Evolutionary conservation across 345 rosid genomes (phyloP).

Genomic region (Eucalyptus marginata): DNA sequence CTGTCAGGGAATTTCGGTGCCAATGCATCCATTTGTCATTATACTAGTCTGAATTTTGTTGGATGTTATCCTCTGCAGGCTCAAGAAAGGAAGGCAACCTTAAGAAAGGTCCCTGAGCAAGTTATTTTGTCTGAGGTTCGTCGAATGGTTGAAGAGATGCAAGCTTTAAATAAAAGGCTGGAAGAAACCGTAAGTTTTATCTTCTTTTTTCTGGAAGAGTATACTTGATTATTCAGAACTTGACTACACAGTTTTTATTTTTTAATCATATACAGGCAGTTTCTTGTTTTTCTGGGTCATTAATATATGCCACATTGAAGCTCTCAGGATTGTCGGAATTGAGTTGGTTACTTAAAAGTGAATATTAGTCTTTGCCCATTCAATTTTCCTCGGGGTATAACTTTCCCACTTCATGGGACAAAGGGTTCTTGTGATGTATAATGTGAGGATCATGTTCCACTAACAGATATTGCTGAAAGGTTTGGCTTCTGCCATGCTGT

Average conservation of each 20-base stretch:
- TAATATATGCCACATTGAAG: not conserved
- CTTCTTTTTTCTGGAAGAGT: not conserved
- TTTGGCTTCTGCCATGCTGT: not conserved
- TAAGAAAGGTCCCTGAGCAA: slow-evolving; percentile 79
- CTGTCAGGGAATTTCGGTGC: not conserved
- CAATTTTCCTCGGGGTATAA: not conserved
- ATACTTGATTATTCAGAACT: not conserved
- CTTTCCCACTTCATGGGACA: not conserved
- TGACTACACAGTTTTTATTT: not conserved
- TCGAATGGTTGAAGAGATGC: slow-evolving; percentile 90
- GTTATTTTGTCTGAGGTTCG: slow-evolving; percentile 68
- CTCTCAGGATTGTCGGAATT: not conserved
- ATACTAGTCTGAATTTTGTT: not conserved
- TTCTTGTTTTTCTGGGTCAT: not conserved
- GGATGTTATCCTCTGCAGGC: slow-evolving; percentile 30
- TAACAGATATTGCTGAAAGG: not conserved
- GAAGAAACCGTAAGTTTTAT: slow-evolving; percentile 65
- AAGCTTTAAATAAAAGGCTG: slow-evolving; percentile 56
- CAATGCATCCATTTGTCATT: not conserved
- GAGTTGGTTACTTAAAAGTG: not conserved
- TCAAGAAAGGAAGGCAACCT: slow-evolving; percentile 45
- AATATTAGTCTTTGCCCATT: not conserved
- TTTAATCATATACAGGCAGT: not conserved
- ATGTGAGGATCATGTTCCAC: not conserved
- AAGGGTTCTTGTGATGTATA: not conserved